Evolutionary conservation across 371 early-diverging fungal species (phyloP).

Genomic region (Chytridium lagenaria): DNA sequence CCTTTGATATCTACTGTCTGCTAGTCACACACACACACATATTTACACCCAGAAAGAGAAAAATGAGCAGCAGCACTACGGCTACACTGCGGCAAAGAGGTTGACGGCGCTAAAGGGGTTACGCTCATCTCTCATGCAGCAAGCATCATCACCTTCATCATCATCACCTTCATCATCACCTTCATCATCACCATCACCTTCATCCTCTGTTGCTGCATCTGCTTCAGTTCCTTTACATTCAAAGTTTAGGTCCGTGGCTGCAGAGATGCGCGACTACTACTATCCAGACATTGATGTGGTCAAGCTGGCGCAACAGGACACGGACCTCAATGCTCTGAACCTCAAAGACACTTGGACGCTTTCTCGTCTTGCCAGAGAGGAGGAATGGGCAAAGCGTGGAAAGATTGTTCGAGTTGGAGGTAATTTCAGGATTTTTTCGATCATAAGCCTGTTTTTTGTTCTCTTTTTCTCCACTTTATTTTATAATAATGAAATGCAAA

Average conservation of each 20-base stretch:
- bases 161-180: too few species aligned
- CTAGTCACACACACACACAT: too few species aligned
- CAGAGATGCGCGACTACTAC: slow-evolving; percentile 40
- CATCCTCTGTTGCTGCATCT: neutral
- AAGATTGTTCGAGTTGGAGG: slow-evolving; percentile 46
- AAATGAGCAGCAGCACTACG: too few species aligned
- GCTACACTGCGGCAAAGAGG: neutral
- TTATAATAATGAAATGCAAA: too few species aligned
- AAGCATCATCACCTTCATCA: neutral
- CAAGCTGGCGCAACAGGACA: slow-evolving; percentile 40
- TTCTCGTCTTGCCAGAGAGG: slow-evolving; percentile 30
- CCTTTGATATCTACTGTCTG: too few species aligned
- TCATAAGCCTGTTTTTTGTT: neutral
- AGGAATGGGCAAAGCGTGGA: slow-evolving; percentile 38
- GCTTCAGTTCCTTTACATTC: neutral
- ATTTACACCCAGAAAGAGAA: too few species aligned
- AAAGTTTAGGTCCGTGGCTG: slow-evolving; percentile 12
- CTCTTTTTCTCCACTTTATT: too few species aligned
- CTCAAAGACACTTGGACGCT: slow-evolving; percentile 41
- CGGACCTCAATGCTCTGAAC: slow-evolving; percentile 23
- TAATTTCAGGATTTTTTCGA: slow-evolving; percentile 15
- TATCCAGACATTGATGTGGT: slow-evolving; percentile 41
- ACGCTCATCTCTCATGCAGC: neutral
- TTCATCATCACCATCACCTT: neutral
- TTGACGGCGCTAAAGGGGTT: neutral